These are phyloP conservation scores for Terana coerulea DNA, from an alignment of 768 basidiomycete genomes.

Conservation along the genomic window DNA sequence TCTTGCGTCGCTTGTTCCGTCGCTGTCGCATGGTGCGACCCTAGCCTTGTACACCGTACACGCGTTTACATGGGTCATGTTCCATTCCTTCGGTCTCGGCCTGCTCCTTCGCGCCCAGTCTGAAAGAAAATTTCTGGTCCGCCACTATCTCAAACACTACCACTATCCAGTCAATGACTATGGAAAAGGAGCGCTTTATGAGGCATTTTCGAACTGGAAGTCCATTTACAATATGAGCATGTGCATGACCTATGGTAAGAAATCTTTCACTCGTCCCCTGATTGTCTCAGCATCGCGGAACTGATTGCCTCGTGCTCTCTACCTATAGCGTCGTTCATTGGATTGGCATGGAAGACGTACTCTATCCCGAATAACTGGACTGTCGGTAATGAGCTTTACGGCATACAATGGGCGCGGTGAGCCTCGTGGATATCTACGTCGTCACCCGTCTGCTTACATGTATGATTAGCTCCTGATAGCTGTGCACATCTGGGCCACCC, in stretches of 20 bases:
- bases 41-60: conserved; percentile 77
- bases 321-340: conserved; percentile 70
- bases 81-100: conserved; percentile 89
- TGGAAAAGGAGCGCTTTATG: conserved; percentile 75
- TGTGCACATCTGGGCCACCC: conserved; percentile 88
- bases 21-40: conserved; percentile 42
- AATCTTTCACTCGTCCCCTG: not conserved
- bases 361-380: conserved; percentile 79
- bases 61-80: conserved; percentile 78
- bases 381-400: conserved; percentile 83
- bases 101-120: conserved; percentile 81
- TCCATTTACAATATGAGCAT: conserved; percentile 86
- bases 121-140: conserved; percentile 81
- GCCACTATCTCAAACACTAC: conserved; percentile 94
- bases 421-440: conserved; percentile 34
- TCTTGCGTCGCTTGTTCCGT: conserved; percentile 55
- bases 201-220: conserved; percentile 97
- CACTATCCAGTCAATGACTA: conserved; percentile 73
- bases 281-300: not conserved
- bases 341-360: conserved; percentile 90
- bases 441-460: not conserved
- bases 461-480: conserved; percentile 51
- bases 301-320: not conserved
- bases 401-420: conserved; percentile 83
- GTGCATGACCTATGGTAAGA: conserved; percentile 90